Base-by-base conservation (phyloP, 2,329 filamentous ascomycete genomes). In the Botrytis paeoniae region DNA sequence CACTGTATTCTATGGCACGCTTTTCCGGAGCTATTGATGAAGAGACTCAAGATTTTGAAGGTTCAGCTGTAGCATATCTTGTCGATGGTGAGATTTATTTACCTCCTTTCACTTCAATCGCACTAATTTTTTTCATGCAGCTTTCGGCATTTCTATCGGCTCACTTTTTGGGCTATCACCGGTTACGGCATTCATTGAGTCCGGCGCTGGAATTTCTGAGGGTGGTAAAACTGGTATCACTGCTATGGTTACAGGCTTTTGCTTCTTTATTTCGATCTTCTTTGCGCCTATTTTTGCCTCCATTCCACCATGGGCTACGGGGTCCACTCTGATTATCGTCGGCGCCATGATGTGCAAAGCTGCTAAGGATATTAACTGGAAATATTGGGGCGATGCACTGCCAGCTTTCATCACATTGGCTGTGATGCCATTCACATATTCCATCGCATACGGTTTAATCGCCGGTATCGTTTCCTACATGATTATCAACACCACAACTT, bases 251-350 rank as follows among this genome's bases (percentile, higher is more conserved):
- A 91, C 93, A 0, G 94, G 94, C 14, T 70, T 97, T 66, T 94
- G 92, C 83, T 97, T 97, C 85, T 92, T 97, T 84, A 89, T 97
- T 80, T 89, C 92, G 72, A 88, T 97, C 75, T 97, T 97, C 86
- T 97, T 97, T 80, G 93, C 94, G 0, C 94, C 94, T 0, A 95
- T 97, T 73, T 97, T 97, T 80, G 93, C 94, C 14, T 95, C 92
- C 0, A 96, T 97, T 73, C 94, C 94, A 6, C 91, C 93, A 0
- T 97, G 93, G 93, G 94, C 94, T 3, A 97, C 94, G 0, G 94
- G 94, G 65, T 94, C 92, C 80, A 94, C 94, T 29, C 87, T 97
- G 43, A 87, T 97, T 77, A 89, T 97, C 59, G 93, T 97, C 72
- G 94, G 94, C 29, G 90, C 91, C 29, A 91, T 97, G 86, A 97